Base-by-base conservation (phyloP, 2,329 filamentous ascomycete genomes). In the Bipolaris zeicola region DNA sequence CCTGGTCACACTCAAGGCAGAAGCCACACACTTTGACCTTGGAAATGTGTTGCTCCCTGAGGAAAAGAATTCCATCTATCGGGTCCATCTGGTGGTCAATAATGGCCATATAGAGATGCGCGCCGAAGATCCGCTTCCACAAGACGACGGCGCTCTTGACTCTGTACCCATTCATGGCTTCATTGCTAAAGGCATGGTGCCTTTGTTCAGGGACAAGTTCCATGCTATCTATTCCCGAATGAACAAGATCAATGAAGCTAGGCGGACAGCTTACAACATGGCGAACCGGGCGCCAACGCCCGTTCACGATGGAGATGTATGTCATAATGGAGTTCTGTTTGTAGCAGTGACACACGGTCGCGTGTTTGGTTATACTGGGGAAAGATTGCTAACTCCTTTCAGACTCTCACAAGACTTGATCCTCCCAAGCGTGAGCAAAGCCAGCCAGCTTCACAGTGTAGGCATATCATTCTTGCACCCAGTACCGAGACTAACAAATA, bases 31-130 rank as follows among this genome's bases (percentile, higher is more conserved):
- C 7, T 69, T 68, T 48, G 69, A 74, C 24, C 48, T 75, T 1
- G 71, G 72, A 13, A 75, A 75, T 24, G 69, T 75, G 0, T 42
- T 56, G 16, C 68, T 70, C 24, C 41, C 56, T 1, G 63, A 65
- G 33, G 59, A 64, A 8, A 52, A 48, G 2, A 61, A 66, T 18
- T 37, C 34, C 7, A 44, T 67, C 13, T 48, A 55, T 14, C 55
- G 58, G 1, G 58, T 64, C 1, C 51, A 58, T n/a, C 31, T 73
- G 3, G 46, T 58, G 1, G 52, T 69, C 3, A 65, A 71, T 2
- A 49, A 62, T 18, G 67, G 61, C 3, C 54, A 57, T 0, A 61
- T 66, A 22, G 60, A 72, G 49, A 55, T 68, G 49, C 60, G 55
- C 20, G 61, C 62, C n/a, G 55, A 57, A 13, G 62, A 68, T 1